These are phyloP conservation scores for Kodamaea hsintzibuensis DNA, from an alignment of 805 yeast species.

Conservation along the genomic window DNA sequence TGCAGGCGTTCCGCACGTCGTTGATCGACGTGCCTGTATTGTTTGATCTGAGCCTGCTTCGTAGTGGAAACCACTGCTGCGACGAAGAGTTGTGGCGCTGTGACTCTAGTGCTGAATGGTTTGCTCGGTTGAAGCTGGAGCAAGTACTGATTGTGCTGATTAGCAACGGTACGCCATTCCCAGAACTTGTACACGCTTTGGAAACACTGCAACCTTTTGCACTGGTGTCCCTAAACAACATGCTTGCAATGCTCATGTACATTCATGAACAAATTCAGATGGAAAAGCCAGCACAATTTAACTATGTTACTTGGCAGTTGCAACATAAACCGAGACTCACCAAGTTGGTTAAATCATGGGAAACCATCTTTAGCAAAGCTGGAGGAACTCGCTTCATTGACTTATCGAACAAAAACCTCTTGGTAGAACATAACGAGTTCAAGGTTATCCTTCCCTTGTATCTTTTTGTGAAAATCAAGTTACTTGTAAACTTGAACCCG, in stretches of 20 bases:
- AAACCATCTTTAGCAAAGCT: conserved; percentile 55
- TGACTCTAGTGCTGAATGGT: conserved; percentile 53
- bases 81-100: conserved; percentile 63
- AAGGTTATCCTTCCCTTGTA: conserved; percentile 68
- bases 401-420: conserved; percentile 48
- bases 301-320: conserved; percentile 65
- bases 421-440: conserved; percentile 54
- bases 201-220: conserved; percentile 20
- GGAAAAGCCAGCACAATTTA: conserved; percentile 33
- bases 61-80: conserved; percentile 65
- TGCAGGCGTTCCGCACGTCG: conserved; percentile 44
- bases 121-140: neutral
- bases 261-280: conserved; percentile 65
- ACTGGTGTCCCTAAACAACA: conserved; percentile 48
- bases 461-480: conserved; percentile 65
- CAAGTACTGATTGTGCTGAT: conserved; percentile 1
- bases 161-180: conserved; percentile 8
- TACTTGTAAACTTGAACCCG: conserved; percentile 62
- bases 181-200: conserved; percentile 14
- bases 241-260: conserved; percentile 59
- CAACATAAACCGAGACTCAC: conserved; percentile 60
- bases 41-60: conserved; percentile 44
- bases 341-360: conserved; percentile 66
- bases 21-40: conserved; percentile 42
- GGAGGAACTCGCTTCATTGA: conserved; percentile 63